Conservation (phyloP, 2,329 filamentous ascomycete species). For the Arthrocladium fulminans region DNA sequence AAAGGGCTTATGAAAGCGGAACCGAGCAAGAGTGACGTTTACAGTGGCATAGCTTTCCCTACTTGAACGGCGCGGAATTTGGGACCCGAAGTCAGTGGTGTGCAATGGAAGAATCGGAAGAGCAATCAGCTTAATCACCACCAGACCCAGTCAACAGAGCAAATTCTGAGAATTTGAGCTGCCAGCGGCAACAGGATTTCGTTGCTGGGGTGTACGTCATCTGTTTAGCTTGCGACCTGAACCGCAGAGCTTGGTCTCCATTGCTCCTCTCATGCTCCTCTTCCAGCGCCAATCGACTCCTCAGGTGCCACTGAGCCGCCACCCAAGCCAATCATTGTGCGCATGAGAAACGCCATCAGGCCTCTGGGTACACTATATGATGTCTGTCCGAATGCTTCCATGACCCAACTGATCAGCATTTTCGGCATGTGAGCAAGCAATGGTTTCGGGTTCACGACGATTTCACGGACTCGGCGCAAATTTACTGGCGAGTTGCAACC, state of each 20-base stretch:
- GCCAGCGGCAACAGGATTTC: not conserved
- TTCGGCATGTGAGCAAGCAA: too few relatives aligned
- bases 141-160: not conserved
- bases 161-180: not conserved
- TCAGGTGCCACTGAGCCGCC: not conserved
- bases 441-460: too few relatives aligned
- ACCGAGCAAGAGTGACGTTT: slow-evolving; percentile 2
- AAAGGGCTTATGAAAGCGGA: slow-evolving; percentile 5
- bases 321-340: not conserved
- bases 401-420: too few relatives aligned
- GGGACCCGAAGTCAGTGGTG: slow-evolving; percentile 1
- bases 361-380: too few relatives aligned
- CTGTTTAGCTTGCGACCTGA: not conserved
- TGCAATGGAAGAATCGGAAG: slow-evolving; percentile 8
- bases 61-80: not conserved
- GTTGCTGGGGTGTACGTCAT: slow-evolving; percentile 5
- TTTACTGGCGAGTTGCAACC: too few relatives aligned
- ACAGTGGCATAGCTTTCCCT: not conserved
- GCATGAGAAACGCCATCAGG: too few relatives aligned
- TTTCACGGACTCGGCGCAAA: too few relatives aligned
- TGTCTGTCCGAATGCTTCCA: too few relatives aligned
- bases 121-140: not conserved
- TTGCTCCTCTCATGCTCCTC: too few relatives aligned
- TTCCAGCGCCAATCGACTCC: not conserved
- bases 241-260: slow-evolving; percentile 1